These are phyloP conservation scores for Malassezia cuniculi DNA, from an alignment of 1,284 basidiomycete genomes.

Conservation along the genomic window DNA sequence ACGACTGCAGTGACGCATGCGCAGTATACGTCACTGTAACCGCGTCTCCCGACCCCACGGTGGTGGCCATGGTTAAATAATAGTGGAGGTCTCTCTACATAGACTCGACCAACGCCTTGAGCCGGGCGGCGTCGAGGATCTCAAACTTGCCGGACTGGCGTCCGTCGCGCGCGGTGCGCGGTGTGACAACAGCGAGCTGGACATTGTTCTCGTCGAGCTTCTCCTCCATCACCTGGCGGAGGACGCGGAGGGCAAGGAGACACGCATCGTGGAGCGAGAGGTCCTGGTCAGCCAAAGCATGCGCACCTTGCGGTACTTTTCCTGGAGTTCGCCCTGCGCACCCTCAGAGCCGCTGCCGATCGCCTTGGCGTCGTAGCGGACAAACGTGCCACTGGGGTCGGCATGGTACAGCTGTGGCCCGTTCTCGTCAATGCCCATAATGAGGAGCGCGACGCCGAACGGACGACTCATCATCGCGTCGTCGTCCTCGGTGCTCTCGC, in stretches of 20 bases:
- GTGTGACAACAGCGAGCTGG: conserved; percentile 61
- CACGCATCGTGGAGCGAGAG: conserved; percentile 85
- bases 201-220: conserved; percentile 96
- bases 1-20: conserved; percentile 22
- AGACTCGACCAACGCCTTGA: conserved; percentile 37
- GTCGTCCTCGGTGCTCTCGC: conserved; percentile 88
- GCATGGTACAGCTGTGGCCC: conserved; percentile 88
- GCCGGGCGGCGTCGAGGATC: conserved; percentile 34
- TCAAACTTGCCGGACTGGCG: conserved; percentile 35
- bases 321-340: conserved; percentile 89
- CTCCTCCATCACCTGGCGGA: conserved; percentile 99
- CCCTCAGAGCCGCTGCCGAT: conserved; percentile 97
- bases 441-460: conserved; percentile 92
- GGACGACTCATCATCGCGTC: conserved; percentile 83
- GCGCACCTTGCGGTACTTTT: conserved; percentile 85
- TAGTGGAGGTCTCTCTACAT: conserved; percentile 23
- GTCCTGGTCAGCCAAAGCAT: conserved; percentile 52
- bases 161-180: conserved; percentile 31
- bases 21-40: conserved; percentile 40
- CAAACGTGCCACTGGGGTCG: conserved; percentile 96
- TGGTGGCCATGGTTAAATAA: conserved; percentile 1
- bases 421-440: conserved; percentile 88
- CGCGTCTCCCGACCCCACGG: background rate
- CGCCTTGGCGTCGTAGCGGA: conserved; percentile 93
- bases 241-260: conserved; percentile 67